phyloP scores from a whole-genome alignment of 306 rosid species.

The Sophora flavescens region DNA sequence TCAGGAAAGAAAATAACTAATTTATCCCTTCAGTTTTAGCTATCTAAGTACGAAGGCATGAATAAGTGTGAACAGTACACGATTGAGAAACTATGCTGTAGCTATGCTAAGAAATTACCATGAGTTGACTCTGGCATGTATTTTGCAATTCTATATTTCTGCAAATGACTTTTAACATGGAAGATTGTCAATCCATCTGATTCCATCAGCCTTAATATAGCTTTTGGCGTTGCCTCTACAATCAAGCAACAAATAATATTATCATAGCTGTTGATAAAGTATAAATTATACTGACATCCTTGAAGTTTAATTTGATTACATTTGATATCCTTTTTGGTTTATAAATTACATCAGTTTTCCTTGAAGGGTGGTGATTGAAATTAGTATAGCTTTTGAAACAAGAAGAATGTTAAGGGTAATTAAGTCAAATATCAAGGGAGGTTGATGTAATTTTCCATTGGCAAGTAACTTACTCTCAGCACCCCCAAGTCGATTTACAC shows the following conservation, averaged over 20 bases:
- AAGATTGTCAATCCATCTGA: slow-evolving; percentile 83
- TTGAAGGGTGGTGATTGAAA: too few species aligned
- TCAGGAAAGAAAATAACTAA: too few species aligned
- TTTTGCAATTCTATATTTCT: slow-evolving; percentile 91
- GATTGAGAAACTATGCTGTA: slow-evolving; percentile 10
- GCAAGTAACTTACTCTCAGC: slow-evolving; percentile 89
- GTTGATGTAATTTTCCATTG: neutral
- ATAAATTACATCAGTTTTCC: too few species aligned
- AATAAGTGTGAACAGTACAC: neutral
- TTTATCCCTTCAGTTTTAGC: too few species aligned
- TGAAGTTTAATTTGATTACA: too few species aligned
- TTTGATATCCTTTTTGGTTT: too few species aligned
- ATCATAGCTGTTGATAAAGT: neutral
- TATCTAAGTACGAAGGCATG: too few species aligned
- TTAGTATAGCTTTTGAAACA: too few species aligned
- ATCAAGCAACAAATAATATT: slow-evolving; percentile 15
- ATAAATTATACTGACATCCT: too few species aligned
- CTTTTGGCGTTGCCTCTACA: slow-evolving; percentile 92
- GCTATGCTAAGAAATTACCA: slow-evolving; percentile 51
- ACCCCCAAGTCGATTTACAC: slow-evolving; percentile 90
- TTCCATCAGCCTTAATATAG: slow-evolving; percentile 81
- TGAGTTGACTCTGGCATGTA: slow-evolving; percentile 73
- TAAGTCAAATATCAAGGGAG: too few species aligned
- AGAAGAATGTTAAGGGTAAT: too few species aligned
- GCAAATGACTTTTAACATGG: slow-evolving; percentile 96